These are phyloP conservation scores for Phoma sp. DNA, from an alignment of 2,329 filamentous ascomycete genomes.

Conservation along the genomic window DNA sequence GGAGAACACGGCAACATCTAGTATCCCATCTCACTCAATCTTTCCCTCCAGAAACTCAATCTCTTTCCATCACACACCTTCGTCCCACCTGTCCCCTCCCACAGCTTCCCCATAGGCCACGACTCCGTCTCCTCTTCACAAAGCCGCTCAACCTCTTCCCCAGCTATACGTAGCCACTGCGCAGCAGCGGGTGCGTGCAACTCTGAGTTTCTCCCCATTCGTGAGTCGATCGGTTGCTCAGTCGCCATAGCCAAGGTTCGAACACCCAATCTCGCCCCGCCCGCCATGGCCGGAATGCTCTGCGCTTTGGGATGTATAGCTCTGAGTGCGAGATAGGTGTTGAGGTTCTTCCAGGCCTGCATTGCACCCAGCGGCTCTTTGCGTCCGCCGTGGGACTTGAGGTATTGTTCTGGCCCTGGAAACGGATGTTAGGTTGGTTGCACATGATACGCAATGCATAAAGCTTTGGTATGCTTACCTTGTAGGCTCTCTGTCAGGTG, in stretches of 20 bases:
- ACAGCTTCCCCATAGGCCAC: conserved; percentile 1
- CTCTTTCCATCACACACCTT: conserved; percentile 4
- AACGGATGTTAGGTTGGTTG: not conserved
- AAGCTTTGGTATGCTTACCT: not conserved
- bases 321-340: conserved; percentile 10
- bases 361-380: not conserved
- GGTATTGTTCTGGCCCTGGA: conserved; percentile 2
- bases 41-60: conserved; percentile 2
- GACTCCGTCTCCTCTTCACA: conserved; percentile 2
- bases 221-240: conserved; percentile 1
- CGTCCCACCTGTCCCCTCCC: not conserved
- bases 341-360: conserved; percentile 10
- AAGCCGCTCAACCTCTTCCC: conserved; percentile 5
- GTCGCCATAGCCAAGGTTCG: conserved; percentile 2
- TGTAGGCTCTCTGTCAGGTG: conserved; percentile 7
- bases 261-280: not conserved
- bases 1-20: not conserved
- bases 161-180: conserved; percentile 12
- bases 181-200: conserved; percentile 14
- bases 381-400: not conserved
- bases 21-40: not conserved
- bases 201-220: conserved; percentile 2
- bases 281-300: conserved; percentile 3
- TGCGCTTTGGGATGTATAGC: conserved; percentile 3
- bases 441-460: not conserved